phyloP scores from a whole-genome alignment of 2,329 filamentous ascomycete species.

The Dendryphion nanum region DNA sequence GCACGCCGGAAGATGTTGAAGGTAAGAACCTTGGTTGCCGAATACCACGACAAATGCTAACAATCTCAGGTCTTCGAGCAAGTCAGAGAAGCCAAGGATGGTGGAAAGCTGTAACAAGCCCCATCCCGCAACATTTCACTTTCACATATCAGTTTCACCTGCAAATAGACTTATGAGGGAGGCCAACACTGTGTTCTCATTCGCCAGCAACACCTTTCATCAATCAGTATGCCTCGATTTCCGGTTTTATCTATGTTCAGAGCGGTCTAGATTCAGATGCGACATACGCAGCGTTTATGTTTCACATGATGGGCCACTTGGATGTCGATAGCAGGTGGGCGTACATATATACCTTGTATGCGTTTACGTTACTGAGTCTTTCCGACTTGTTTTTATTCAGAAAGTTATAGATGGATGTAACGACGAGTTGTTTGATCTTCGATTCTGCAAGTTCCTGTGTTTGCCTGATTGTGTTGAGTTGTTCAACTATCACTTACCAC shows the following conservation, averaged over 20 bases:
- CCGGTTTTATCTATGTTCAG: too few relatives aligned
- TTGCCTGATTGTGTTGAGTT: too few relatives aligned
- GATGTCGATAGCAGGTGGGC: slow-evolving; percentile 10
- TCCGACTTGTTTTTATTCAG: too few relatives aligned
- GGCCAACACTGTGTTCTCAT: neutral
- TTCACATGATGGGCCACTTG: slow-evolving; percentile 2
- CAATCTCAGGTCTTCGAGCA: slow-evolving; percentile 78
- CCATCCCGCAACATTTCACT: neutral
- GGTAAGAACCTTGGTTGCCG: slow-evolving; percentile 50
- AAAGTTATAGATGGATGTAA: too few relatives aligned
- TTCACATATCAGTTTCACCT: neutral
- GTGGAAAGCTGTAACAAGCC: slow-evolving; percentile 39
- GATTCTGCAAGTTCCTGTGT: too few relatives aligned
- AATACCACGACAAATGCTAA: slow-evolving; percentile 25
- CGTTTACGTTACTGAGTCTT: slow-evolving; percentile 3
- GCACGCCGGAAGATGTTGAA: slow-evolving; percentile 98
- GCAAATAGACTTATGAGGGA: neutral
- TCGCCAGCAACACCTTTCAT: neutral
- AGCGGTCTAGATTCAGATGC: neutral
- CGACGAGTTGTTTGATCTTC: too few relatives aligned
- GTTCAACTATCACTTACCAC: too few relatives aligned
- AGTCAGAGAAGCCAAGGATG: slow-evolving; percentile 66
- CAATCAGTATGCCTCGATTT: neutral
- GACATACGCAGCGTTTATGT: neutral
- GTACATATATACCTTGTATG: slow-evolving; percentile 12